A percentile compares a stretch with the other conserved stretches of the same genome.
Evolutionary conservation across 257 asterid genomes (phyloP).

Genomic region (Lycium ferocissimum): DNA sequence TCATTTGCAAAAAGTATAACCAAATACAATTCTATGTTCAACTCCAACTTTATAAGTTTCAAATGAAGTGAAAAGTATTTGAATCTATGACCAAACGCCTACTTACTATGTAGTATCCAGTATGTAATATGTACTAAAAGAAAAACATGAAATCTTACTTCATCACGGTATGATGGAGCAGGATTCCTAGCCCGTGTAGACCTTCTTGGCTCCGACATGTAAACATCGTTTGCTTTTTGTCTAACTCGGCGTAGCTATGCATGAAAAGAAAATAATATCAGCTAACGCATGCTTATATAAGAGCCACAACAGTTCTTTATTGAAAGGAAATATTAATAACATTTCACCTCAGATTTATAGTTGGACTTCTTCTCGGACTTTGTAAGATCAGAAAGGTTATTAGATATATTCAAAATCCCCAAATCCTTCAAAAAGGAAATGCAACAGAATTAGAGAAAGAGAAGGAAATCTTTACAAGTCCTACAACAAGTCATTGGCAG

Average conservation of each 20-base stretch:
- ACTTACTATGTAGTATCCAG: background rate
- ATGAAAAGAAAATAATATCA: slow-evolving; percentile 26
- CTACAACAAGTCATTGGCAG: background rate
- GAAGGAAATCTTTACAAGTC: background rate
- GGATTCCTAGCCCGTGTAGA: slow-evolving; percentile 77
- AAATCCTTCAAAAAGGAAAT: slow-evolving; percentile 58
- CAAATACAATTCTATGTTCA: too few species aligned
- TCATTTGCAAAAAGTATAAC: too few species aligned
- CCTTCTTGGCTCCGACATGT: slow-evolving; percentile 77
- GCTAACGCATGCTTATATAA: background rate
- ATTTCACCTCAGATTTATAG: slow-evolving; percentile 45
- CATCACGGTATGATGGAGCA: slow-evolving; percentile 70
- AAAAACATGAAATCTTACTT: slow-evolving; percentile 53
- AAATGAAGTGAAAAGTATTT: too few species aligned
- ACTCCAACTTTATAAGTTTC: too few species aligned
- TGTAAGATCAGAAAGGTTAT: slow-evolving; percentile 54
- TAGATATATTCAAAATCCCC: slow-evolving; percentile 72
- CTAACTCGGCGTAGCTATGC: slow-evolving; percentile 46
- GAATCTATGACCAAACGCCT: too few species aligned
- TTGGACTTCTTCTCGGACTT: slow-evolving; percentile 60
- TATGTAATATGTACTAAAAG: background rate
- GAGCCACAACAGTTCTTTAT: background rate
- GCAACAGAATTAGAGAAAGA: slow-evolving; percentile 2
- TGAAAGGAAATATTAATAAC: slow-evolving; percentile 32
- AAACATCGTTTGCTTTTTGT: slow-evolving; percentile 40